Conservation (phyloP, 805 yeast genomes). For the Starmerella floricola region DNA sequence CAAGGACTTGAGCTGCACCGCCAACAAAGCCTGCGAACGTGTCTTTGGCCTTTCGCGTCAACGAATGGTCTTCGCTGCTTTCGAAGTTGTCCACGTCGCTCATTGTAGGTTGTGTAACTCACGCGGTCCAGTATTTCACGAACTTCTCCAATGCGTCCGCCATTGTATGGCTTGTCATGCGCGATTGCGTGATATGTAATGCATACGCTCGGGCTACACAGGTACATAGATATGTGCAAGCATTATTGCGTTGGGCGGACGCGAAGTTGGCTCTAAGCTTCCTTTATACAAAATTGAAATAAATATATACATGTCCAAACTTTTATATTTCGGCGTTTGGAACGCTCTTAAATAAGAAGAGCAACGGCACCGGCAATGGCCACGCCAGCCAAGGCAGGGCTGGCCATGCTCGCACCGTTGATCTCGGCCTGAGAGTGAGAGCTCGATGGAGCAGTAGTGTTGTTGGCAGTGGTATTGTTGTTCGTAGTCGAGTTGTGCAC, state of each 20-base stretch:
- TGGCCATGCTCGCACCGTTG: not conserved
- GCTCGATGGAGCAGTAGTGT: not conserved
- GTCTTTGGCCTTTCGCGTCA: slow-evolving; percentile 40
- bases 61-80: slow-evolving; percentile 13
- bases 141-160: too few species aligned
- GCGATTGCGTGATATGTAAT: slow-evolving; percentile 9
- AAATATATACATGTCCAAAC: not conserved
- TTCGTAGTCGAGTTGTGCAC: not conserved
- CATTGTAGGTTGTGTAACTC: too few species aligned
- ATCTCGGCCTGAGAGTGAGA: not conserved
- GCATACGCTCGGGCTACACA: not conserved
- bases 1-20: slow-evolving; percentile 43
- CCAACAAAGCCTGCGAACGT: slow-evolving; percentile 44
- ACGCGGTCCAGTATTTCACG: too few species aligned
- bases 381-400: not conserved
- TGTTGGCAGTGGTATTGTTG: not conserved
- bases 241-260: too few species aligned
- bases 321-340: not conserved
- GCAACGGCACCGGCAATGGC: slow-evolving; percentile 15
- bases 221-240: too few species aligned
- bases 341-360: slow-evolving; percentile 1
- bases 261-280: too few species aligned
- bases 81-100: slow-evolving; percentile 6
- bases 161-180: slow-evolving; percentile 9
- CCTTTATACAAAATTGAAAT: not conserved